Base-by-base conservation (phyloP, 495 filamentous ascomycete genomes). In the Xylaria scruposa region DNA sequence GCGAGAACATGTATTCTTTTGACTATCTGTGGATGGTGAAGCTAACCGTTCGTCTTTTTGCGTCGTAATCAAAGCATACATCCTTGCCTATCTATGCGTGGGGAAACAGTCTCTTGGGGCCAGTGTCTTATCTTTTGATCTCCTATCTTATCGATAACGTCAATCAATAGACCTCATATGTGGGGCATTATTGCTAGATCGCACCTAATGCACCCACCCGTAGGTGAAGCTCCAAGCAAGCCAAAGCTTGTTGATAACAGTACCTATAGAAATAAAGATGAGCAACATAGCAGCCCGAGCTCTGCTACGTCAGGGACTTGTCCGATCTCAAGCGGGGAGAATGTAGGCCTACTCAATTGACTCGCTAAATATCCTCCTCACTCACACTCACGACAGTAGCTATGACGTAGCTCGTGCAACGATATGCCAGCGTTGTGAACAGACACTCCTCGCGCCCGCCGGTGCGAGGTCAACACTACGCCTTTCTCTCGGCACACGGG, bases 311-410 rank as follows among this genome's bases (percentile, higher is more conserved):
- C 66, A 68, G 26, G 56, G 67, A 42, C 42, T 70, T 10, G 51
- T 64, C 33, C 73, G 70, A 58, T 29, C 67, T 19, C 68, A 70
- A 67, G 47, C 67, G 13, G 49, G 60, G 13, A 72, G 40, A 74
- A 60, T 29, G 73, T 77, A 42, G 13, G 73, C 71, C 49, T 63
- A 31, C 29, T 61, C 75, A 77, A 78, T 77, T 74, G 69, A 61
- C 36, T 58, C 67, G 33, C 19, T 17, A 54, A 54, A 13, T 36
- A 31, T 31, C 3, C 2, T 5, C 38, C 63, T 54, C n/a, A 13
- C 66, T 54, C 6, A 68, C 46, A 26, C 33, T 42, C n/a, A 24
- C 40, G 7, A 26, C 17, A 70, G 47, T 63, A 77, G 71, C 60
- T 67, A 72, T 51, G 62, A 75, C 68, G 69, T 72, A 56, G 42